Base-by-base conservation (phyloP, 2,329 filamentous ascomycete genomes). In the Botrytis squamosa region DNA sequence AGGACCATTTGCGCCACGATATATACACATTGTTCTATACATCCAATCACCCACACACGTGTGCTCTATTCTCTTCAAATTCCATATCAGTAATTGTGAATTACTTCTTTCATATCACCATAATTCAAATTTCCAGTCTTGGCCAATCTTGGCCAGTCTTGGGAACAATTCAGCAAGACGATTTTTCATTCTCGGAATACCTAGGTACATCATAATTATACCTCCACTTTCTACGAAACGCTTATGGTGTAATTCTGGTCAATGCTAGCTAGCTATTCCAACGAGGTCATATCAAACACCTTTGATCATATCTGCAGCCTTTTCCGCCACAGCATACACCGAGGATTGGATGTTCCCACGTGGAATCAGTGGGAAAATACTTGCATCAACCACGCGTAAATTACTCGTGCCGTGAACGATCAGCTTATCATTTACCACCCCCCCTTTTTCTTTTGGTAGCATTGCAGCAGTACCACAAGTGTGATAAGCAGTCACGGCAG, bases 301-400 rank as follows among this genome's bases (percentile, higher is more conserved):
- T 8, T 36, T 66, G 29, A 66, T 66, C 12, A 52, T n/a, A 49
- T 66, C 42, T 16, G 44, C 29, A 49, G 75, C 22, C 20, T 52
- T n/a, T 7, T 66, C 29, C 0, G 10, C 64, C 33, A 52, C 20
- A 25, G 64, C 29, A 38, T 38, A 52, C 25, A 52, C 33, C 12
- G 6, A 49, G 46, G 44, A 66, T 33, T 66, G 29, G 20, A 36
- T 33, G 10, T 49, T 49, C 10, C 42, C 44, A 4, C n/a, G 29
- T 9, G 44, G 44, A 2, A 49, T 66, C 12, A 49, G 33, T 36
- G 44, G 42, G 10, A 10, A 72, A 25, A 75, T 49, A n/a, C 75
- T 76, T 22, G 68, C 69, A 70, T 77, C 76, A 25, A 73, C 74
- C 6, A 76, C 60, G n/a, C 74, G 65, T n/a, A 77, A 25, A 14